phyloP scores from a whole-genome alignment of 2,329 filamentous ascomycete species.

The Aspergillus sp. region DNA sequence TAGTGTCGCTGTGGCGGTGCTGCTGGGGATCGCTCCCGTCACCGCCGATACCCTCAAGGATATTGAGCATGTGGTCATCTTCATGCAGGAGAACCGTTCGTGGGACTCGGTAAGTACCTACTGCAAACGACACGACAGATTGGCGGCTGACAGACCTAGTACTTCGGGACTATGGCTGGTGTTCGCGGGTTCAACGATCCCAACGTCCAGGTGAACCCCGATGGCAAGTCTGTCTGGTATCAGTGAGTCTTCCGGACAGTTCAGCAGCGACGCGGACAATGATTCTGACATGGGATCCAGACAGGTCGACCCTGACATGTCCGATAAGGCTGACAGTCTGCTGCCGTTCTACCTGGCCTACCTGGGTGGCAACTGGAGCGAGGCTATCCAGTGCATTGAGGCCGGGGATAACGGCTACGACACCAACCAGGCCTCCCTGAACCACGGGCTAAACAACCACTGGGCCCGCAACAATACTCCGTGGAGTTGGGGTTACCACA shows the following conservation, averaged over 20 bases:
- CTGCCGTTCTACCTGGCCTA: conserved; percentile 59
- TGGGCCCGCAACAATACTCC: conserved; percentile 58
- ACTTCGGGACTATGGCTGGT: conserved; percentile 58
- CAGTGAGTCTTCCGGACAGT: conserved; percentile 34
- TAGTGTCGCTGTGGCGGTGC: conserved; percentile 15
- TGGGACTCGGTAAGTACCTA: conserved; percentile 35
- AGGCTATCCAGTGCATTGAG: conserved; percentile 56
- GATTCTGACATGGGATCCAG: conserved; percentile 17
- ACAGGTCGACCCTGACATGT: conserved; percentile 40
- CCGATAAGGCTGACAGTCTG: conserved; percentile 45
- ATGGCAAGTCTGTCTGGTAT: conserved; percentile 48
- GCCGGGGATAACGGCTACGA: conserved; percentile 55
- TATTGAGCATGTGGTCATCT: conserved; percentile 58
- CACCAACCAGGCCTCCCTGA: conserved; percentile 54
- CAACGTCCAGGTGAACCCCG: conserved; percentile 52
- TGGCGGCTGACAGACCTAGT: conserved; percentile 34
- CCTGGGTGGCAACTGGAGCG: conserved; percentile 42
- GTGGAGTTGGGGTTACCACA: conserved; percentile 54
- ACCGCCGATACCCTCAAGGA: conserved; percentile 47
- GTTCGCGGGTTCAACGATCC: conserved; percentile 58
- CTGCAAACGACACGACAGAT: background rate
- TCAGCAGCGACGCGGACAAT: background rate
- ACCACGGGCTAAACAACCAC: conserved; percentile 52
- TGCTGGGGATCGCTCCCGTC: conserved; percentile 20
- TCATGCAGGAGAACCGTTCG: conserved; percentile 55